phyloP scores from a whole-genome alignment of 2,329 filamentous ascomycete species.

The Ceratocystis destructans region DNA sequence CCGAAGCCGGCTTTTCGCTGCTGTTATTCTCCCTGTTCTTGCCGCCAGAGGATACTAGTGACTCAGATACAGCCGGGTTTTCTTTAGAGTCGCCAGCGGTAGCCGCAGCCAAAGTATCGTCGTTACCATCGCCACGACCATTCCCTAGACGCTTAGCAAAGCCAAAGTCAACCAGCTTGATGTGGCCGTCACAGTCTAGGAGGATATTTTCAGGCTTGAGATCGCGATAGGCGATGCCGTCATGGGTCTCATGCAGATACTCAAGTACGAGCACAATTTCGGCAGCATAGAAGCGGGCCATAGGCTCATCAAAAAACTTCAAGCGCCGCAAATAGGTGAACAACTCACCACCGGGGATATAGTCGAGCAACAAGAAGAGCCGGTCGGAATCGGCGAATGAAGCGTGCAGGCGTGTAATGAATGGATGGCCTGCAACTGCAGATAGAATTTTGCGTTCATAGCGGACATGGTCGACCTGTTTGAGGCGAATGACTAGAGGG shows the following conservation, averaged over 20 bases:
- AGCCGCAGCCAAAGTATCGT: background rate
- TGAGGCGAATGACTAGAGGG: constrained; percentile 53
- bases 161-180: constrained; percentile 74
- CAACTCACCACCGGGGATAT: constrained; percentile 70
- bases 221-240: constrained; percentile 65
- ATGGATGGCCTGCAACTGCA: constrained; percentile 66
- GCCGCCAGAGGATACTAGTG: background rate
- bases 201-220: constrained; percentile 74
- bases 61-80: background rate
- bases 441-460: constrained; percentile 68
- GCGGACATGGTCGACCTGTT: constrained; percentile 76
- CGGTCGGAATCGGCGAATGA: constrained; percentile 70
- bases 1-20: too few species aligned
- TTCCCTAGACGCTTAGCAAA: constrained; percentile 64
- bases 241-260: constrained; percentile 65
- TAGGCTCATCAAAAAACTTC: constrained; percentile 64
- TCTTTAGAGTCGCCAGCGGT: background rate
- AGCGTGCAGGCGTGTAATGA: constrained; percentile 65
- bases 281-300: constrained; percentile 68
- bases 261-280: constrained; percentile 74
- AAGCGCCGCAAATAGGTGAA: constrained; percentile 70
- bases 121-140: too few species aligned
- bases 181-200: constrained; percentile 62
- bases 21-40: background rate
- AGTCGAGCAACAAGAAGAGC: constrained; percentile 72